These are phyloP conservation scores for Dothistroma septosporum DNA, from an alignment of 2,329 filamentous ascomycete genomes.

Conservation along the genomic window DNA sequence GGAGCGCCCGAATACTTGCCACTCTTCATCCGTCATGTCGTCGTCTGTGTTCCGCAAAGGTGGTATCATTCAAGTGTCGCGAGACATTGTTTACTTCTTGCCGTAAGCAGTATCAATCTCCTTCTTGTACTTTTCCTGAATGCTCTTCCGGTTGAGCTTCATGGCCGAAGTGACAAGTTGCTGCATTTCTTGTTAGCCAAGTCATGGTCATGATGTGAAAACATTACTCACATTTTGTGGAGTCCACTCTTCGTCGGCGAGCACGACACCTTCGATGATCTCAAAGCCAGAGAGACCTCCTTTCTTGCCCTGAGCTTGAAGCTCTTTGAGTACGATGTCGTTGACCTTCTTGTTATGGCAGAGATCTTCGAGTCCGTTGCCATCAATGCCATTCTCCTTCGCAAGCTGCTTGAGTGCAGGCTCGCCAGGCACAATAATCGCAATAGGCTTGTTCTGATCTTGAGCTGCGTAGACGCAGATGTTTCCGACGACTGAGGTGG, in stretches of 20 bases:
- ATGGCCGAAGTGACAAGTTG: slow-evolving; percentile 50
- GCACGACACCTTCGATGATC: slow-evolving; percentile 69
- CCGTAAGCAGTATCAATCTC: slow-evolving; percentile 48
- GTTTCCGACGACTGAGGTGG: slow-evolving; percentile 72
- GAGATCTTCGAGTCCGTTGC: slow-evolving; percentile 60
- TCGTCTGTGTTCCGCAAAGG: not conserved
- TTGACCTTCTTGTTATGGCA: slow-evolving; percentile 64
- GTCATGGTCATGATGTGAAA: not conserved
- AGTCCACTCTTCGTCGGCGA: slow-evolving; percentile 85
- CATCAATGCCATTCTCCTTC: slow-evolving; percentile 56
- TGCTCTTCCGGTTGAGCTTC: slow-evolving; percentile 50
- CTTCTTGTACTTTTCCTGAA: slow-evolving; percentile 50
- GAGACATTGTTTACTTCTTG: slow-evolving; percentile 10
- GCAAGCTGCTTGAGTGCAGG: slow-evolving; percentile 55
- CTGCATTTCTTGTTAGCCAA: slow-evolving; percentile 29
- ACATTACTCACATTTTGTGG: slow-evolving; percentile 66
- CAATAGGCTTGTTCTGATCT: slow-evolving; percentile 72
- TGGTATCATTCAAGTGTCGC: not conserved
- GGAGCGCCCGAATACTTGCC: slow-evolving; percentile 1
- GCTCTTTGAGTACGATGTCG: slow-evolving; percentile 62
- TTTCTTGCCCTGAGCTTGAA: slow-evolving; percentile 61
- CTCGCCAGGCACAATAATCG: slow-evolving; percentile 67
- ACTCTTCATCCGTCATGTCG: not conserved
- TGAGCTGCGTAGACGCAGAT: slow-evolving; percentile 81
- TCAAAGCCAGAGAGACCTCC: slow-evolving; percentile 68